These are phyloP conservation scores for Dactylellina cionopaga DNA, from an alignment of 2,329 filamentous ascomycete genomes.

Conservation along the genomic window DNA sequence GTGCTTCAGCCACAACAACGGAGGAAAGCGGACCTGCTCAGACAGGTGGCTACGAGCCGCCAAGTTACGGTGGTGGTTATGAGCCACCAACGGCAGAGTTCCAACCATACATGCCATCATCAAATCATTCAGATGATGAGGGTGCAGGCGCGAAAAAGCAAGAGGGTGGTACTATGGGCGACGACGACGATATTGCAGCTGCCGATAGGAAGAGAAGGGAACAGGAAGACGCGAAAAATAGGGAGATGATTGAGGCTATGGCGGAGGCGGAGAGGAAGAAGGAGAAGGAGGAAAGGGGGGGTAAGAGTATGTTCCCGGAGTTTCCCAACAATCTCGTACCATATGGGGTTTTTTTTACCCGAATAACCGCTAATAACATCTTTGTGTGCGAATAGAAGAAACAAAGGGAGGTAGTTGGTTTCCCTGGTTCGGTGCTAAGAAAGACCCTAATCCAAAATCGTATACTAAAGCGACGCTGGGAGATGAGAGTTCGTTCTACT, in stretches of 20 bases:
- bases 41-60: slow-evolving; percentile 57
- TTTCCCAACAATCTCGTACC: slow-evolving; percentile 57
- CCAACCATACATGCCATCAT: slow-evolving; percentile 64
- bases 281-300: slow-evolving; percentile 63
- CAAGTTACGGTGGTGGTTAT: slow-evolving; percentile 60
- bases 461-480: slow-evolving; percentile 82
- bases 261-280: slow-evolving; percentile 66
- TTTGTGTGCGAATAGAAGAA: slow-evolving; percentile 17
- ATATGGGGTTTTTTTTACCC: slow-evolving; percentile 53
- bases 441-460: slow-evolving; percentile 71
- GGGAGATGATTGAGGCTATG: slow-evolving; percentile 84
- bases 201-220: slow-evolving; percentile 70
- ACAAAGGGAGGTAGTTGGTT: slow-evolving; percentile 72
- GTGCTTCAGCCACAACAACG: not conserved
- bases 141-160: slow-evolving; percentile 67
- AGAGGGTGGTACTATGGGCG: slow-evolving; percentile 81
- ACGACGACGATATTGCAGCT: slow-evolving; percentile 75
- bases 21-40: slow-evolving; percentile 57
- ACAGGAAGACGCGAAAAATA: slow-evolving; percentile 79
- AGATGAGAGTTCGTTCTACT: slow-evolving; percentile 91
- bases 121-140: slow-evolving; percentile 65
- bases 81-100: slow-evolving; percentile 64
- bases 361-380: slow-evolving; percentile 61
- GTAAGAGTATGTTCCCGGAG: too few species aligned
- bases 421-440: slow-evolving; percentile 81